Evolutionary conservation across 2,329 filamentous ascomycete species (phyloP), one percentile per base, ranked within the genome.

Genomic region (Leptographium radiaticola): DNA sequence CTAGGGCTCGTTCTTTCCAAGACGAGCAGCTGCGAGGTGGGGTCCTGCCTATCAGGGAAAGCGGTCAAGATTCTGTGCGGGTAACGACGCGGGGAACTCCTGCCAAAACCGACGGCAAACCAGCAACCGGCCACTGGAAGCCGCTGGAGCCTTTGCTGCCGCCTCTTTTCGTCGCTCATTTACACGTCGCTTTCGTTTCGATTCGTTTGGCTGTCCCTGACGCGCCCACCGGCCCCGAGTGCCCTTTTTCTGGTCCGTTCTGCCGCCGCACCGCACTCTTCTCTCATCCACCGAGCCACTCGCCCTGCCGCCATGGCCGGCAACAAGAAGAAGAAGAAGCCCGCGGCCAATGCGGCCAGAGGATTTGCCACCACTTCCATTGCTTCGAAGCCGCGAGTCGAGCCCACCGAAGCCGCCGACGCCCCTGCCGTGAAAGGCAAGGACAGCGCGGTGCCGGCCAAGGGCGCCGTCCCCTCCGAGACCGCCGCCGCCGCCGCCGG

Each of bases 361-460:
- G 93, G 90, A 18, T 95, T 96, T 71, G 89, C 91, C 59, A 98
- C 93, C 6, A 94, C 88, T 13, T 97, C 91, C 1, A 79, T 95
- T 56, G 88, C 89, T 45, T 94, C 89, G 30, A 95, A 90, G 62
- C 76, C 82, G 10, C 78, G 87, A 65, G 74, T 79, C 47, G 89
- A 91, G 56, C 65, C 63, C 43, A 60, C 66, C 50, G 72, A 75
- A 57, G 57, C 64, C 52, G 51, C 59, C 42, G 64, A 66, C 30
- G 49, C 56, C n/a, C 13, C 53, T 31, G 39, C 55, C 20, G 33
- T 16, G 11, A 57, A 55, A 20, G 52, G 47, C 25, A 59, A 59
- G 50, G 58, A 57, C 34, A 49, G 53, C 30, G 15, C 39, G 15
- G 10, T 18, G 11, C 47, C 49, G 6, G 34, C 43, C 51, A 57